Evolutionary conservation across 257 asterid genomes (phyloP), one percentile per base, ranked within the genome.

Genomic region (Nicotiana knightiana): DNA sequence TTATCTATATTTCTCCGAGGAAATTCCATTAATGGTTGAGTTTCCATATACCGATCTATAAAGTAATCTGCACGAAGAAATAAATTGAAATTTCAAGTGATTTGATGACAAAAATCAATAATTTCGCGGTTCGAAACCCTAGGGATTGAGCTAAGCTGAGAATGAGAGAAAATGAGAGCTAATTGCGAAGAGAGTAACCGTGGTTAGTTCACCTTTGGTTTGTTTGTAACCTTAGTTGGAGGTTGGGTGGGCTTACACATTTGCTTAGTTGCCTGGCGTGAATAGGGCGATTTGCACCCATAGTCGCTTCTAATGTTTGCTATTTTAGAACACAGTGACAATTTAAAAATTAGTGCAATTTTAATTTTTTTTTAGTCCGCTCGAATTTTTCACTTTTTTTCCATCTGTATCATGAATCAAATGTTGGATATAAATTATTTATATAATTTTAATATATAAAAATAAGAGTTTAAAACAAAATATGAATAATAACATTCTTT

Each of bases 1-100:
- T 89, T 90, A 79, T 94, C 97, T 85, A 90, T 88, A 73, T 87
- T 91, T 83, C 93, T 86, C 51, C 88, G 90, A 82, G 87, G 89
- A 73, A 89, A 89, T 82, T 91, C 96, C 84, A 86, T 82, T 82
- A 87, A 88, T 83, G 93, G 88, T 76, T 92, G 98, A 53, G 92
- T 90, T 86, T 90, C 94, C 98, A 92, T 92, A 71, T 17, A 58
- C 39, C 39, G 55, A 66, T 17, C 39, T 16, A 58, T 17, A 35
- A 4, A 77, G 33, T 32, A 77, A 77, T 9, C 54, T 17, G 54
- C 21, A 57, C 35, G 57, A 77, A 58, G 21, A 55, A 81, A 35
- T 73, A 9, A 57, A 33, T 61, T 55, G 43, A 7, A 24, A 32
- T 79, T 7, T 46, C 59, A 76, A 15, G 2, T 48, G 6, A 79